A percentile compares a stretch with the other conserved stretches of the same genome.
These are phyloP conservation scores for Macadamia tetraphylla DNA, from an alignment of 164 flowering plant genomes.

Conservation along the genomic window DNA sequence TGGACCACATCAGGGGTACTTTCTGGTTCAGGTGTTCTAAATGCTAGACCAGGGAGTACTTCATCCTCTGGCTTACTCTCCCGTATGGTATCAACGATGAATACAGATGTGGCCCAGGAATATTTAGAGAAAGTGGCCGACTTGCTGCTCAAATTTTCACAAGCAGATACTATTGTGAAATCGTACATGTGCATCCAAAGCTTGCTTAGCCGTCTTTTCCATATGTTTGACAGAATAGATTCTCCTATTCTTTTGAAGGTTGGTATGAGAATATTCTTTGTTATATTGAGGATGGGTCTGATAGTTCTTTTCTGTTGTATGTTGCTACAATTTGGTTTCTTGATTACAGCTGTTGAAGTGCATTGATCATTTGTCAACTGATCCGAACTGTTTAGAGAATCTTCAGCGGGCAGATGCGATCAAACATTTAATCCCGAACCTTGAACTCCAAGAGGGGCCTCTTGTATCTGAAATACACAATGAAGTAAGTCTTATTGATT, in stretches of 20 bases:
- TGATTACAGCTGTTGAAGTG: constrained; percentile 69
- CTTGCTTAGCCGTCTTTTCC: constrained; percentile 91
- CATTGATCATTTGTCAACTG: constrained; percentile 87
- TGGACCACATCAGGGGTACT: constrained; percentile 90
- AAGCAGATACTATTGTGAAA: constrained; percentile 86
- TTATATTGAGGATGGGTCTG: not conserved
- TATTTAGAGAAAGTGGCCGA: constrained; percentile 95
- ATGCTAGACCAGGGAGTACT: constrained; percentile 97
- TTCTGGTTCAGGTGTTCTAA: constrained; percentile 96
- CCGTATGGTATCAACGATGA: constrained; percentile 86
- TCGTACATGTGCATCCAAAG: constrained; percentile 93
- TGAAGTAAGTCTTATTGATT: constrained; percentile 47
- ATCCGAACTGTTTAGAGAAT: constrained; percentile 92
- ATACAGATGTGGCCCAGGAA: constrained; percentile 89
- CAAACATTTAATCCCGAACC: constrained; percentile 92
- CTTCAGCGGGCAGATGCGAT: constrained; percentile 98
- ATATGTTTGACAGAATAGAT: constrained; percentile 86
- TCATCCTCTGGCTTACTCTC: constrained; percentile 91
- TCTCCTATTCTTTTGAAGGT: constrained; percentile 95
- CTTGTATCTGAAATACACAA: constrained; percentile 80
- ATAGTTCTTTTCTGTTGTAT: not conserved
- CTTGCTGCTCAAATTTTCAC: constrained; percentile 86
- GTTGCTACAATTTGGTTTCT: constrained; percentile 7
- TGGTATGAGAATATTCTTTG: constrained; percentile 2
- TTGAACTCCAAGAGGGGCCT: constrained; percentile 88